Conservation (phyloP, 441 rosid genomes). For the Mallotus japonicus region DNA sequence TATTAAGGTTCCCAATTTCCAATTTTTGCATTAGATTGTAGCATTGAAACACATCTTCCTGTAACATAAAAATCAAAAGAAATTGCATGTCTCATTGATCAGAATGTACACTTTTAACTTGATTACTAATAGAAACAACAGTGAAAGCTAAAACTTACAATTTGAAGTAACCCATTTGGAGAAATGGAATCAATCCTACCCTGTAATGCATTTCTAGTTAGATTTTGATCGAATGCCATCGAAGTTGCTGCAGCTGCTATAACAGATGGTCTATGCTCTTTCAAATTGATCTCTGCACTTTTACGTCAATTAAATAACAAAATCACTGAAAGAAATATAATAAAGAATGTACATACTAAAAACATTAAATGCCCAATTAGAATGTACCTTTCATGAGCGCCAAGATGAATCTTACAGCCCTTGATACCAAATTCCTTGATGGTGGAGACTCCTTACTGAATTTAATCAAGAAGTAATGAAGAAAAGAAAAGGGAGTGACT, state of each 20-base stretch:
- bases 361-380: background rate
- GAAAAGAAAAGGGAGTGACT: constrained; percentile 51
- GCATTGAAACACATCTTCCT: constrained; percentile 57
- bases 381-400: constrained; percentile 41
- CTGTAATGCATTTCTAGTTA: constrained; percentile 43
- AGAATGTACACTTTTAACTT: background rate
- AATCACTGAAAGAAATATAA: background rate
- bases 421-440: constrained; percentile 19
- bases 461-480: constrained; percentile 38
- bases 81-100: background rate
- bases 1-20: constrained; percentile 26
- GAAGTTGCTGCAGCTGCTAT: constrained; percentile 58
- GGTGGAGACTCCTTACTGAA: constrained; percentile 28
- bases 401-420: constrained; percentile 32
- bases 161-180: constrained; percentile 37
- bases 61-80: constrained; percentile 17
- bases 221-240: constrained; percentile 35
- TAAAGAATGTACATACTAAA: background rate
- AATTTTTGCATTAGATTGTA: constrained; percentile 43
- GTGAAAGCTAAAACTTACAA: constrained; percentile 37
- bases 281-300: constrained; percentile 41
- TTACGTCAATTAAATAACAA: background rate
- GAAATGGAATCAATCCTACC: constrained; percentile 34
- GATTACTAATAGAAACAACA: background rate
- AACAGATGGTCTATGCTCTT: constrained; percentile 47